Percentiles rank a stretch among this genome's conserved stretches.
Evolutionary conservation across 2,329 filamentous ascomycete genomes (phyloP).

Genomic region (Penicillium oxalicum): DNA sequence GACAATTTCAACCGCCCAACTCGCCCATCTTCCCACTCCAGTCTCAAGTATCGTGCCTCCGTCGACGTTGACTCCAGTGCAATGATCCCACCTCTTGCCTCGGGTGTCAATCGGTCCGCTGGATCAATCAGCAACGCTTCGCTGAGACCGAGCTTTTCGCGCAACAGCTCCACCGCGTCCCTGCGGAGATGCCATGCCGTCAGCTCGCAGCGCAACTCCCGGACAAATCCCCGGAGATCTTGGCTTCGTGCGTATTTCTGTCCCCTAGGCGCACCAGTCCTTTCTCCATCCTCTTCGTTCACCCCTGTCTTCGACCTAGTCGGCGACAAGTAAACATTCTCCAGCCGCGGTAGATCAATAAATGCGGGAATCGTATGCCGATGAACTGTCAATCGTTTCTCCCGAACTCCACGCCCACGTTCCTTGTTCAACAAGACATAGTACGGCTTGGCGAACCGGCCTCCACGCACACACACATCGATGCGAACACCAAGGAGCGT

Average conservation of each 20-base stretch:
- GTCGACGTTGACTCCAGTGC: slow-evolving; percentile 31
- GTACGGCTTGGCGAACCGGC: slow-evolving; percentile 39
- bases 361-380: slow-evolving; percentile 43
- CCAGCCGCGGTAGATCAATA: slow-evolving; percentile 37
- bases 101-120: slow-evolving; percentile 13
- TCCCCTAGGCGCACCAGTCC: slow-evolving; percentile 1
- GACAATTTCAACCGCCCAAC: slow-evolving; percentile 41
- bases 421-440: slow-evolving; percentile 37
- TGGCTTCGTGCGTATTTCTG: slow-evolving; percentile 24
- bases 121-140: slow-evolving; percentile 12
- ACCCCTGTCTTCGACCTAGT: neutral
- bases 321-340: slow-evolving; percentile 30
- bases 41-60: slow-evolving; percentile 38
- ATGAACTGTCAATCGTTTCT: slow-evolving; percentile 31
- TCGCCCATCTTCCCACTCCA: slow-evolving; percentile 42
- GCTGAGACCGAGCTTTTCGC: slow-evolving; percentile 28
- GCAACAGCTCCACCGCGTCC: slow-evolving; percentile 33
- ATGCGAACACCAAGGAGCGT: slow-evolving; percentile 39
- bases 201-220: slow-evolving; percentile 37
- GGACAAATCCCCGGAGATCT: slow-evolving; percentile 33
- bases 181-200: slow-evolving; percentile 38
- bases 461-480: slow-evolving; percentile 36
- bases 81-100: slow-evolving; percentile 29
- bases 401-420: slow-evolving; percentile 13
- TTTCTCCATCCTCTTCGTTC: slow-evolving; percentile 4